Evolutionary conservation across 1,139 yeast genomes (phyloP).

Genomic region (Pichia sp.): DNA sequence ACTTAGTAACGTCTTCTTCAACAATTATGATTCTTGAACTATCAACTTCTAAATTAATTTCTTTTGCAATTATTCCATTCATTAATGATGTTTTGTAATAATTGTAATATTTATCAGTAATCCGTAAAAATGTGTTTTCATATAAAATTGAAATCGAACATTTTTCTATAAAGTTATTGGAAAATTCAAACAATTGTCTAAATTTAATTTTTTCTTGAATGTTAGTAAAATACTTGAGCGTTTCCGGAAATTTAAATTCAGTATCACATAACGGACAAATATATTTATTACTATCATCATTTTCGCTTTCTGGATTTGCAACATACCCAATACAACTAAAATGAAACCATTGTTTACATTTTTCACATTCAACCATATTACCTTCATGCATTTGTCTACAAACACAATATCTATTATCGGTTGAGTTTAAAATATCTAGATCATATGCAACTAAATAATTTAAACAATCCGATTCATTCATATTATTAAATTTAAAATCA

Average conservation of each 20-base stretch:
- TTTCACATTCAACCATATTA: conserved; percentile 71
- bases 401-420: conserved; percentile 44
- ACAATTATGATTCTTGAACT: conserved; percentile 26
- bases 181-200: conserved; percentile 1
- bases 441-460: conserved; percentile 8
- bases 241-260: conserved; percentile 24
- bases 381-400: conserved; percentile 66
- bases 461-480: conserved; percentile 6
- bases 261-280: conserved; percentile 65
- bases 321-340: conserved; percentile 51
- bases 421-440: conserved; percentile 6
- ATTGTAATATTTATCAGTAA: not conserved
- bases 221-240: conserved; percentile 23
- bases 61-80: not conserved
- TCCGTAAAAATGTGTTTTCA: conserved; percentile 6
- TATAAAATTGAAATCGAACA: not conserved
- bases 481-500: conserved; percentile 3
- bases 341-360: conserved; percentile 79
- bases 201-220: conserved; percentile 5
- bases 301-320: conserved; percentile 28
- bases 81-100: not conserved
- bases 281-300: conserved; percentile 32
- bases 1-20: not conserved
- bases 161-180: not conserved
- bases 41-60: not conserved